Percentiles rank a stretch among this genome's conserved stretches.
Evolutionary conservation across 352 stramenopile genomes (phyloP).

Genomic region (Globisporangium nodosum): DNA sequence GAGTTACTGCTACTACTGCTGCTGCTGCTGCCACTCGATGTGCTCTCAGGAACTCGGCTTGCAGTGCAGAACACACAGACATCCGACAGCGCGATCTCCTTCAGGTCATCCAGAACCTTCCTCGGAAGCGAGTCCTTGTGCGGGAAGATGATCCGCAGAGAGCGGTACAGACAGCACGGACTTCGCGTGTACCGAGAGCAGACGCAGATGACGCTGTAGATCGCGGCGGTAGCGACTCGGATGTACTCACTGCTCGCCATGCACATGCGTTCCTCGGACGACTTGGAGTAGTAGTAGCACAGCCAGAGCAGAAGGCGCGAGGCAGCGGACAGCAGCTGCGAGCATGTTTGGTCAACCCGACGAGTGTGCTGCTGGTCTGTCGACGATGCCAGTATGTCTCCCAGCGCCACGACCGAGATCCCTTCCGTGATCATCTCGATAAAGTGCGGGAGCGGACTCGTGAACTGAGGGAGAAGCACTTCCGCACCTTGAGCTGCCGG

Average conservation of each 20-base stretch:
- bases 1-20: background rate
- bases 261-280: slow-evolving; percentile 19
- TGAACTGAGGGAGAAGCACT: slow-evolving; percentile 18
- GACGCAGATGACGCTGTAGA: slow-evolving; percentile 75
- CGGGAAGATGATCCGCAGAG: slow-evolving; percentile 60
- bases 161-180: slow-evolving; percentile 65
- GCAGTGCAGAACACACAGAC: slow-evolving; percentile 45
- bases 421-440: slow-evolving; percentile 60
- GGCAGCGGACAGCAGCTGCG: slow-evolving; percentile 48
- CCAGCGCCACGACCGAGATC: slow-evolving; percentile 37
- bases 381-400: slow-evolving; percentile 44
- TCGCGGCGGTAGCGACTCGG: slow-evolving; percentile 46
- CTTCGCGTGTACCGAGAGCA: slow-evolving; percentile 58
- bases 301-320: slow-evolving; percentile 59
- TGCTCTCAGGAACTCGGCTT: background rate
- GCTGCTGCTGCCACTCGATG: background rate
- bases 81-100: slow-evolving; percentile 45
- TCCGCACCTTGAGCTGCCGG: background rate
- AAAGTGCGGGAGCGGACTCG: slow-evolving; percentile 42
- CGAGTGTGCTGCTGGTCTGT: slow-evolving; percentile 50
- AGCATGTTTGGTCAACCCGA: slow-evolving; percentile 61
- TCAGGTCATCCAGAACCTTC: slow-evolving; percentile 44
- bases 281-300: slow-evolving; percentile 54
- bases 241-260: slow-evolving; percentile 49
- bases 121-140: slow-evolving; percentile 56